These are phyloP conservation scores for Hypoxylon lenormandii DNA, from an alignment of 495 filamentous ascomycete species.

Conservation along the genomic window DNA sequence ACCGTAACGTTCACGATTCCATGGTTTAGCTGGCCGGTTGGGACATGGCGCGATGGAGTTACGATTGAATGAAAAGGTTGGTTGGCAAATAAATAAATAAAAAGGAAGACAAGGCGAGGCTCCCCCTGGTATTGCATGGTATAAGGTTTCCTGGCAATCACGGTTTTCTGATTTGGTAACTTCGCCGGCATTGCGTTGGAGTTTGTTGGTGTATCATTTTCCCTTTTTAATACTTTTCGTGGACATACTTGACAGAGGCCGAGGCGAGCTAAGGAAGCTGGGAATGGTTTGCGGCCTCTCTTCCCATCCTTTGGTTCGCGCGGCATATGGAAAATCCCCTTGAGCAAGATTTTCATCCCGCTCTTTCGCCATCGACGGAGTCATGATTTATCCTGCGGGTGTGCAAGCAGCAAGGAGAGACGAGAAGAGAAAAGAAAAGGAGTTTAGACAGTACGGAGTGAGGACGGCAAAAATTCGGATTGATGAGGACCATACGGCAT, in stretches of 20 bases:
- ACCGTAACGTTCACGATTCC: conserved; percentile 39
- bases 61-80: conserved; percentile 36
- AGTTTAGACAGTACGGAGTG: conserved; percentile 43
- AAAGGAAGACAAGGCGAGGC: conserved; percentile 1
- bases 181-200: conserved; percentile 52
- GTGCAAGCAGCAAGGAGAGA: conserved; percentile 26
- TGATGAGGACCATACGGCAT: conserved; percentile 27
- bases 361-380: conserved; percentile 7
- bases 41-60: conserved; percentile 22
- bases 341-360: conserved; percentile 2
- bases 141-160: conserved; percentile 33
- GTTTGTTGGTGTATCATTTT: conserved; percentile 49
- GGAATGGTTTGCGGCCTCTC: not conserved
- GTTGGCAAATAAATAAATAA: conserved; percentile 5
- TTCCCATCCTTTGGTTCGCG: not conserved
- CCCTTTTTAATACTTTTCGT: conserved; percentile 32
- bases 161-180: conserved; percentile 32
- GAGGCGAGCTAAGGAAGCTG: not conserved
- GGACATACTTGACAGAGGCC: conserved; percentile 38
- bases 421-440: conserved; percentile 26
- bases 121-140: conserved; percentile 41
- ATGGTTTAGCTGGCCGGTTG: conserved; percentile 47
- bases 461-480: conserved; percentile 28
- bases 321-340: conserved; percentile 10
- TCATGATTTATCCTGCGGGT: conserved; percentile 8